phyloP scores from a whole-genome alignment of 495 filamentous ascomycete genomes.

The Aspergillus asperescens region DNA sequence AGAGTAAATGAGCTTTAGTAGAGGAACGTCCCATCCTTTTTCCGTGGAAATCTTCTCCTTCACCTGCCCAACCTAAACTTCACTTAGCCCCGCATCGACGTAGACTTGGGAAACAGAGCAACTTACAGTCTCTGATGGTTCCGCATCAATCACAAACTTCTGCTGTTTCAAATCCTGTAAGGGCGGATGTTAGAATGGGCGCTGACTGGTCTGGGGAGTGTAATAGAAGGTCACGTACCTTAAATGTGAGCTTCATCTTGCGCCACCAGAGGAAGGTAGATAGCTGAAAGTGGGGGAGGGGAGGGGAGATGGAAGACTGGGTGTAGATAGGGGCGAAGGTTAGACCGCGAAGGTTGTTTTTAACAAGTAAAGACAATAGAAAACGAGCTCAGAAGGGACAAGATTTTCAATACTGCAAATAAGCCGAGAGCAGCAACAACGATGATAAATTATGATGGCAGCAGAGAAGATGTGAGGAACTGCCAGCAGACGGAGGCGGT shows the following conservation, averaged over 20 bases:
- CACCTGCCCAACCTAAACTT: constrained; percentile 68
- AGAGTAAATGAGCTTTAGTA: constrained; percentile 94
- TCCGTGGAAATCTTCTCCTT: constrained; percentile 85
- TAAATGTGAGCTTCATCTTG: constrained; percentile 83
- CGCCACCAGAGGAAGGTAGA: constrained; percentile 24
- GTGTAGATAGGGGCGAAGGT: background rate
- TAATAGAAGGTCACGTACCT: constrained; percentile 46
- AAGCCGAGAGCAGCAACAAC: constrained; percentile 8
- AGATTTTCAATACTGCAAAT: constrained; percentile 3
- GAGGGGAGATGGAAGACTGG: background rate
- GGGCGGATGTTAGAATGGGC: constrained; percentile 15
- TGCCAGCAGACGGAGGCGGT: background rate
- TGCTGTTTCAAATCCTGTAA: constrained; percentile 91
- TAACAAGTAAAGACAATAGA: background rate
- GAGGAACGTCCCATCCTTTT: constrained; percentile 84
- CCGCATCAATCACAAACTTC: constrained; percentile 91
- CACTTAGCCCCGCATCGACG: constrained; percentile 31
- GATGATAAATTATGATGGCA: constrained; percentile 22
- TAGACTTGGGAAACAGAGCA: constrained; percentile 3
- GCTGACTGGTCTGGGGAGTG: constrained; percentile 8
- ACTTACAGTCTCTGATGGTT: constrained; percentile 86
- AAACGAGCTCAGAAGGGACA: background rate
- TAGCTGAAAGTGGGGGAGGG: constrained; percentile 13
- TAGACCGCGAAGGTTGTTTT: background rate
- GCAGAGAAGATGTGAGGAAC: constrained; percentile 10